Evolutionary conservation across 768 basidiomycete species (phyloP), one percentile per base, ranked within the genome.

Genomic region (Mycena rebaudengoi): DNA sequence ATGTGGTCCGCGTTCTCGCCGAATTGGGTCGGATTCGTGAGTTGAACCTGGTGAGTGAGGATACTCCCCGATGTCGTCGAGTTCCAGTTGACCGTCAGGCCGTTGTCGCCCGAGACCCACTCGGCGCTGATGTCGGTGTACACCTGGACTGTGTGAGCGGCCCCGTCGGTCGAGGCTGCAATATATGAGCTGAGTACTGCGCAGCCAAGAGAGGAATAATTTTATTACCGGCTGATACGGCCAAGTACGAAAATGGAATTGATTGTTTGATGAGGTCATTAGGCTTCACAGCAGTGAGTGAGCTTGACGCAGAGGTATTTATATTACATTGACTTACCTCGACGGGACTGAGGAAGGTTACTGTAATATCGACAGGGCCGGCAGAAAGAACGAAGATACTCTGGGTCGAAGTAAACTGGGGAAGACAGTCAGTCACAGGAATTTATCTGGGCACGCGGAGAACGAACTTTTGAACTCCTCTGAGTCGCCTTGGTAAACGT

Each of bases 321-420:
- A n/a, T n/a, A 6, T 40, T 37, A 40, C 3, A 10, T 20, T 23
- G 23, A 21, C 70, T 41, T 70, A 88, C 88, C 78, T 90, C 88
- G 16, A 91, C 84, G 7, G 89, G 89, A 62, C 87, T 89, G 29
- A 90, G 74, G 69, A 91, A 91, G 10, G 77, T 86, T 18, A 86
- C 81, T 12, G 85, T 86, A 29, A 91, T 62, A 60, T 88, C 85
- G 12, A 91, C 76, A 4, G 85, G 83, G 6, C 90, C 90, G 10
- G 90, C 87, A 4, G 81, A 81, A 60, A 91, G 69, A 5, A 83
- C 80, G 64, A 91, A 91, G 30, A 79, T 81, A 65, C 86, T 88
- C 70, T 89, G 88, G 0, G 88, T 90, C 4, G 88, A 81, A 3
- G 90, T 91, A 70, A 90, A 90, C 89, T 90, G 43, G 23, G 37